Percentiles rank a stretch among this genome's conserved stretches.
Evolutionary conservation across 2,329 filamentous ascomycete genomes (phyloP).

Genomic region (Alternaria solani): DNA sequence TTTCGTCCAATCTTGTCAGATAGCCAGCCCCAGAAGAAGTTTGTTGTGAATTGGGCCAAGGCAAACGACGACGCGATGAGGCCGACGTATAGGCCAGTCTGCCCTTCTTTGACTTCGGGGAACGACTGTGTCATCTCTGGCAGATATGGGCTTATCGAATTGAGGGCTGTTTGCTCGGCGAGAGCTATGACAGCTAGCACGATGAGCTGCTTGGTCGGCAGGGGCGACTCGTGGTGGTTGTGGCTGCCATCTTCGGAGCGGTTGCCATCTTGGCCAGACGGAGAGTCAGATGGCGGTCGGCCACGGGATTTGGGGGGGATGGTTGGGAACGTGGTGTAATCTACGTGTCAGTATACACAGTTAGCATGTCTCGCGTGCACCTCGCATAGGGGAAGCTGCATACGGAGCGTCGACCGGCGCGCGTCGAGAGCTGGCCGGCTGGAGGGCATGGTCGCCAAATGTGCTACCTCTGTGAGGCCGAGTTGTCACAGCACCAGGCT

Average conservation of each 20-base stretch:
- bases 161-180: constrained; percentile 94
- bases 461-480: constrained; percentile 36
- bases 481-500: constrained; percentile 1
- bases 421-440: constrained; percentile 47
- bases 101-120: constrained; percentile 73
- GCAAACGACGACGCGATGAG: constrained; percentile 91
- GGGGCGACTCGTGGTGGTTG: constrained; percentile 68
- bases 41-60: constrained; percentile 88
- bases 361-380: background rate
- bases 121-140: constrained; percentile 91
- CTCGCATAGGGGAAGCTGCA: background rate
- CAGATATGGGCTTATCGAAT: constrained; percentile 94
- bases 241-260: constrained; percentile 45
- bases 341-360: background rate
- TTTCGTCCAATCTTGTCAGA: constrained; percentile 83
- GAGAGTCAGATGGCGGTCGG: constrained; percentile 54
- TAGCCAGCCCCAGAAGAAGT: constrained; percentile 88
- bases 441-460: constrained; percentile 34
- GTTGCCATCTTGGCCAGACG: constrained; percentile 36
- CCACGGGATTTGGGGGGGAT: constrained; percentile 73
- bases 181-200: constrained; percentile 88
- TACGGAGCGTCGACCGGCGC: constrained; percentile 62
- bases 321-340: constrained; percentile 84
- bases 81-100: constrained; percentile 88
- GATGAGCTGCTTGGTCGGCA: constrained; percentile 83